phyloP scores from a whole-genome alignment of 768 basidiomycete species.

The Tulasnella sp. region DNA sequence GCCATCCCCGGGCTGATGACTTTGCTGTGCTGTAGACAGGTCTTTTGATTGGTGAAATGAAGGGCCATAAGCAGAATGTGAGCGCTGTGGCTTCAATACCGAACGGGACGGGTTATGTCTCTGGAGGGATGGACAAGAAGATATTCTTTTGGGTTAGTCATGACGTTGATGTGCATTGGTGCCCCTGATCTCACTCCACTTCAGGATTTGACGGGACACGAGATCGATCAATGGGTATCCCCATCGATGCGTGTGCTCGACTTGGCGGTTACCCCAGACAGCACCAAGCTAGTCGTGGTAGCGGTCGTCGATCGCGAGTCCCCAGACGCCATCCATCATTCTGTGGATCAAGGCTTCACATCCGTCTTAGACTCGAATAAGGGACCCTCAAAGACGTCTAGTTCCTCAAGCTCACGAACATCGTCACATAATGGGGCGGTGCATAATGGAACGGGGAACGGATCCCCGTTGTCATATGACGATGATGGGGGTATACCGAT shows the following conservation, averaged over 20 bases:
- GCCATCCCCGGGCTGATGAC: not conserved
- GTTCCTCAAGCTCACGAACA: not conserved
- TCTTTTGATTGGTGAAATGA: slow-evolving; percentile 48
- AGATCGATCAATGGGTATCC: slow-evolving; percentile 54
- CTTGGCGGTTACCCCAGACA: slow-evolving; percentile 77
- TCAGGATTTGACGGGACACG: slow-evolving; percentile 65
- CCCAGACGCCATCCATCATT: not conserved
- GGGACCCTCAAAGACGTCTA: not conserved
- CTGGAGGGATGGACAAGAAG: slow-evolving; percentile 74
- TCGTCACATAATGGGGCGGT: not conserved
- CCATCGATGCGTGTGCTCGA: slow-evolving; percentile 73
- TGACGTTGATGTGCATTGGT: not conserved
- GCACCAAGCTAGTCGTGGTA: slow-evolving; percentile 69
- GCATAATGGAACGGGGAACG: not conserved
- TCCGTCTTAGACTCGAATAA: not conserved
- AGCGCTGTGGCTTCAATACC: slow-evolving; percentile 81
- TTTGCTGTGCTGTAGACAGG: slow-evolving; percentile 46
- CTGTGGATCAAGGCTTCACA: not conserved
- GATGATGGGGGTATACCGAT: slow-evolving; percentile 18
- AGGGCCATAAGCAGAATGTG: slow-evolving; percentile 69
- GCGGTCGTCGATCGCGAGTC: slow-evolving; percentile 31
- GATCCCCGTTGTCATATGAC: not conserved
- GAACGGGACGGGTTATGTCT: slow-evolving; percentile 81
- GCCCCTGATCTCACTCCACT: not conserved
- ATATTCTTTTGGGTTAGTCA: slow-evolving; percentile 69